Conservation (phyloP, 257 asterid species). For the Cinchona pubescens region DNA sequence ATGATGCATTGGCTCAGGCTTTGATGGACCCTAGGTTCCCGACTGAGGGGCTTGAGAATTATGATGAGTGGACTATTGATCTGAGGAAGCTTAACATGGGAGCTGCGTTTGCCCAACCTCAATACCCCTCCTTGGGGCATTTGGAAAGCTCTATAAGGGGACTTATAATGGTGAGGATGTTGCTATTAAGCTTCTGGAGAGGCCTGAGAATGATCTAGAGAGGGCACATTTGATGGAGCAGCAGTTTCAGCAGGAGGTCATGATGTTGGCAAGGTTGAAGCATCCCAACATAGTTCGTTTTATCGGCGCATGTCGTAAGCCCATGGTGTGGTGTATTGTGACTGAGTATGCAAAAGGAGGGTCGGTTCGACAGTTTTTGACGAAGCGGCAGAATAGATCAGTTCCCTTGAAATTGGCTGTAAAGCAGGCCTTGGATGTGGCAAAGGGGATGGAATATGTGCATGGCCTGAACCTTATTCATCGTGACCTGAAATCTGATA, state of each 20-base stretch:
- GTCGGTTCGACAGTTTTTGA: slow-evolving; percentile 84
- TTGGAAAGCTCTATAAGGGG: slow-evolving; percentile 92
- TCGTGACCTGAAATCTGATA: slow-evolving; percentile 92
- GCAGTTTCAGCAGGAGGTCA: slow-evolving; percentile 96
- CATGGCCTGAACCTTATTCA: slow-evolving; percentile 88
- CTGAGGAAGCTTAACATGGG: slow-evolving; percentile 95
- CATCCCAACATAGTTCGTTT: slow-evolving; percentile 96
- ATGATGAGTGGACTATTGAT: slow-evolving; percentile 92
- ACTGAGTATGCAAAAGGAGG: slow-evolving; percentile 99
- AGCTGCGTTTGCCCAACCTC: slow-evolving; percentile 92
- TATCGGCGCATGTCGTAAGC: slow-evolving; percentile 90
- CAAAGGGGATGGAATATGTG: slow-evolving; percentile 95
- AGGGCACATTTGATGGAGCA: slow-evolving; percentile 93
- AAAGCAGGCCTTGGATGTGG: slow-evolving; percentile 98
- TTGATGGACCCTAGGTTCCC: slow-evolving; percentile 80
- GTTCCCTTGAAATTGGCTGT: slow-evolving; percentile 95
- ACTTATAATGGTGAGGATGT: slow-evolving; percentile 89
- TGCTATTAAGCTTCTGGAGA: slow-evolving; percentile 93
- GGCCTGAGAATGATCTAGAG: slow-evolving; percentile 77
- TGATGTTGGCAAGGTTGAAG: slow-evolving; percentile 86
- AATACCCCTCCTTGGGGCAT: too few species aligned
- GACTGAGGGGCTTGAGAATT: slow-evolving; percentile 83
- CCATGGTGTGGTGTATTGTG: slow-evolving; percentile 98
- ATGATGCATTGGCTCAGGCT: slow-evolving; percentile 91
- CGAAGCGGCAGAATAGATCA: slow-evolving; percentile 74